Conservation (phyloP, 805 yeast genomes). For the Myxozyma melibiosi region DNA sequence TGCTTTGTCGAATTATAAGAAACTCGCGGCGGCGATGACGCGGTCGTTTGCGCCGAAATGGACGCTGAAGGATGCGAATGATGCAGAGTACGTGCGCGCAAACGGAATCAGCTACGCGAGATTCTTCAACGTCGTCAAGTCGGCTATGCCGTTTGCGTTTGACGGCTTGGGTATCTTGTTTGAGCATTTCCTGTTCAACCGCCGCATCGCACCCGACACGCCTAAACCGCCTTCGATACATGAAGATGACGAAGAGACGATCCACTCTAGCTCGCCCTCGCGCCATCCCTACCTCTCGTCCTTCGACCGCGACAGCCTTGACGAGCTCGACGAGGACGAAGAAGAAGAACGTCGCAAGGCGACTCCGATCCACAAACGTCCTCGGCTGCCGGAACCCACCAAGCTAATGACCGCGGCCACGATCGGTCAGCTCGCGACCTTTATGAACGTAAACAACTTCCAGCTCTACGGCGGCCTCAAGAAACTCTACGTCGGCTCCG, state of each 20-base stretch:
- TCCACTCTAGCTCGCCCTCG: conserved; percentile 11
- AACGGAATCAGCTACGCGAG: conserved; percentile 35
- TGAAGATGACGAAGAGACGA: neutral
- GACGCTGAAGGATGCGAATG: conserved; percentile 33
- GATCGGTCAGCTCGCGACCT: conserved; percentile 48
- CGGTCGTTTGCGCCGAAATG: conserved; percentile 53
- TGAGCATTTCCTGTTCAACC: conserved; percentile 48
- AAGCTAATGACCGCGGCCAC: conserved; percentile 48
- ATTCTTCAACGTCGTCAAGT: conserved; percentile 33
- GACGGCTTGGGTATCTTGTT: conserved; percentile 50
- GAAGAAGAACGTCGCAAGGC: neutral
- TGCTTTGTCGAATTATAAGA: conserved; percentile 50
- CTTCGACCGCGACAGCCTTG: conserved; percentile 30
- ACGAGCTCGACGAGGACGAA: conserved; percentile 10
- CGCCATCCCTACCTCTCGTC: conserved; percentile 23
- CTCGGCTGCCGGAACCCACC: conserved; percentile 41
- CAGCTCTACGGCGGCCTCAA: conserved; percentile 44
- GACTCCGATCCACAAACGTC: conserved; percentile 8
- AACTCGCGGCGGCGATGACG: conserved; percentile 50
- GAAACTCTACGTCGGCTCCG: conserved; percentile 70
- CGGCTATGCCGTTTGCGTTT: conserved; percentile 49
- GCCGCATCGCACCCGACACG: conserved; percentile 33
- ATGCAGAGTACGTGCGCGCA: conserved; percentile 11
- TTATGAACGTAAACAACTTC: conserved; percentile 40
- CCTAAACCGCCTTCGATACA: conserved; percentile 12